Base-by-base conservation (phyloP, 1,139 yeast species). In the Casaregolazyma lundiana region DNA sequence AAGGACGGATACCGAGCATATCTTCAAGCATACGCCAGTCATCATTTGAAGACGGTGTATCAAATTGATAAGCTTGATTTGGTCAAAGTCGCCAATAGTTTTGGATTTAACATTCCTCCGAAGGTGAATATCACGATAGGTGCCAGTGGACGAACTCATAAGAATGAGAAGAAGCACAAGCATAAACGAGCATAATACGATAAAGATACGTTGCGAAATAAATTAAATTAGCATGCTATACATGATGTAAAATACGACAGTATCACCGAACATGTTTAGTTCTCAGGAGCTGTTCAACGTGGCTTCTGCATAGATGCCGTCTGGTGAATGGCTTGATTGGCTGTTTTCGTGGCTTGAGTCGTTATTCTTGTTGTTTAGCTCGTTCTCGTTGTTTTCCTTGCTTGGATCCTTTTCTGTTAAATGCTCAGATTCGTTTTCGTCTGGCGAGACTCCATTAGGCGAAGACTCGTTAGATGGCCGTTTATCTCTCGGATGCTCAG, bases 1-100 rank as follows among this genome's bases (percentile, higher is more conserved):
- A 88, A 89, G 69, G 99, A 92, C 64, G 99, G 98, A 49, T 92
- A 92, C 72, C 79, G 97, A 65, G 81, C 97, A 5, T 92, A 92
- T 67, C 75, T 92, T 60, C 98, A 94, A 69, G 97, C 98, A 4
- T 94, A 92, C 64, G 90, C 98, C 11, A 85, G 96, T 24, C 98
- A 92, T 69, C 95, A 90, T 62, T 75, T 92, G 66, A 92, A 92
- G 68, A 85, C 96, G 1, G 97, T 92, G 16, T 92, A 92, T 65
- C 96, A 90, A 69, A 88, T 92, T 57, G 97, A 92, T 68, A 88
- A 90, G 69, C 75, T 92, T 51, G 98, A 92, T 66, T 74, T 92
- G 57, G 92, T 84, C 36, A 92, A 90, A 72, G 97, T 92, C 30
- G 98, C 97, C 51, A 86, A 84, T 67, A 84, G 95, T 11, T 92